Conservation (phyloP, 2,329 filamentous ascomycete species). For the Grosmannia serpens region DNA sequence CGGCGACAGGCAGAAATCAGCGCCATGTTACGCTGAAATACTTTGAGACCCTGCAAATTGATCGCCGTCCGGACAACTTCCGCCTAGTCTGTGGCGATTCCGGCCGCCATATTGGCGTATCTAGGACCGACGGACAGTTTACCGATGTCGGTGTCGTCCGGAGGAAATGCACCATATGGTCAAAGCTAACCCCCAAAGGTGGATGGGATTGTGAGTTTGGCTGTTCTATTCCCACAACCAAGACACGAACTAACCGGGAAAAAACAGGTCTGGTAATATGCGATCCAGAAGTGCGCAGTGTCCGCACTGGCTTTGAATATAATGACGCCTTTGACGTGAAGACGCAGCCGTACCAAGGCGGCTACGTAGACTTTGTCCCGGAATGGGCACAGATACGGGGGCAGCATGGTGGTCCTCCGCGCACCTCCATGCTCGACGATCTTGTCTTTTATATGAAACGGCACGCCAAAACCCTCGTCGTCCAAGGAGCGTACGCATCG, state of each 20-base stretch:
- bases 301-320: constrained; percentile 13
- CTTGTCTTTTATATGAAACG: constrained; percentile 14
- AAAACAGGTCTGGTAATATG: constrained; percentile 10
- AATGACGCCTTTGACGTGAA: constrained; percentile 7
- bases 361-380: constrained; percentile 17
- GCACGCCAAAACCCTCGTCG: constrained; percentile 6
- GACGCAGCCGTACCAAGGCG: constrained; percentile 14
- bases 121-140: constrained; percentile 11
- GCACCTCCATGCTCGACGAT: constrained; percentile 14
- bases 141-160: constrained; percentile 13
- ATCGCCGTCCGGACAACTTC: constrained; percentile 12
- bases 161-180: constrained; percentile 15
- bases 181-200: constrained; percentile 5
- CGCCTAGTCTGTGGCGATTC: constrained; percentile 14
- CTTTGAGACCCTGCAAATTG: constrained; percentile 13
- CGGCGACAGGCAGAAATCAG: not conserved
- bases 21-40: constrained; percentile 14
- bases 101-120: constrained; percentile 15
- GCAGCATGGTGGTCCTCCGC: constrained; percentile 8
- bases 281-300: constrained; percentile 13
- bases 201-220: constrained; percentile 13
- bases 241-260: not conserved
- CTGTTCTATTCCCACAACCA: not conserved
- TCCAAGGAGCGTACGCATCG: not conserved
- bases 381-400: constrained; percentile 9